Evolutionary conservation across 768 basidiomycete species (phyloP).

Genomic region (Kwoniella newhampshirensis): DNA sequence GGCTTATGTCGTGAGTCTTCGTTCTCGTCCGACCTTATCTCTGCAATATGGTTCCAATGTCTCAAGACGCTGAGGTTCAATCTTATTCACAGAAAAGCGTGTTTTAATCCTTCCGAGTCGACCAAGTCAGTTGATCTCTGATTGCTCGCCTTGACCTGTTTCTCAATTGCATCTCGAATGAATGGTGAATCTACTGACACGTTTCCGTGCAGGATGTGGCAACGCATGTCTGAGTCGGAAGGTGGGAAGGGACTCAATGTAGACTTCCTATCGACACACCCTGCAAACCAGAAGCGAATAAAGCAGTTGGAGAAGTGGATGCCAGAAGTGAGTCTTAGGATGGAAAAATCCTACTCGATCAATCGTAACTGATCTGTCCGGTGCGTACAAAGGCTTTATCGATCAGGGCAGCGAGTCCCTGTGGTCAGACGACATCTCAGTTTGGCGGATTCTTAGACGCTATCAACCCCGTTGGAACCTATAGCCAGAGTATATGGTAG

Average conservation of each 20-base stretch:
- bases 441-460: slow-evolving; percentile 47
- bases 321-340: slow-evolving; percentile 37
- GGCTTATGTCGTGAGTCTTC: slow-evolving; percentile 64
- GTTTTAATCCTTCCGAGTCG: slow-evolving; percentile 77
- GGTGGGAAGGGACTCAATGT: slow-evolving; percentile 46
- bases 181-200: slow-evolving; percentile 6
- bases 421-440: slow-evolving; percentile 39
- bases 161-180: not conserved
- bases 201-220: slow-evolving; percentile 68
- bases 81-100: slow-evolving; percentile 60
- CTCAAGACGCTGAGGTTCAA: not conserved
- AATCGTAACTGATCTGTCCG: not conserved
- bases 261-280: slow-evolving; percentile 80
- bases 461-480: slow-evolving; percentile 13
- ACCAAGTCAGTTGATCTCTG: slow-evolving; percentile 59
- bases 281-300: slow-evolving; percentile 68
- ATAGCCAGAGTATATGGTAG: slow-evolving; percentile 13
- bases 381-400: slow-evolving; percentile 34
- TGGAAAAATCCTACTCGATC: not conserved
- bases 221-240: slow-evolving; percentile 65
- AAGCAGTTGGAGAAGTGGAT: slow-evolving; percentile 54
- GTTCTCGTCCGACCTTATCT: no score
- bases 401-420: slow-evolving; percentile 47
- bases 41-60: no score
- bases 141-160: not conserved